A percentile compares a stretch with the other conserved stretches of the same genome.
phyloP scores from a whole-genome alignment of 805 yeast species.

The Candida hungchunana region DNA sequence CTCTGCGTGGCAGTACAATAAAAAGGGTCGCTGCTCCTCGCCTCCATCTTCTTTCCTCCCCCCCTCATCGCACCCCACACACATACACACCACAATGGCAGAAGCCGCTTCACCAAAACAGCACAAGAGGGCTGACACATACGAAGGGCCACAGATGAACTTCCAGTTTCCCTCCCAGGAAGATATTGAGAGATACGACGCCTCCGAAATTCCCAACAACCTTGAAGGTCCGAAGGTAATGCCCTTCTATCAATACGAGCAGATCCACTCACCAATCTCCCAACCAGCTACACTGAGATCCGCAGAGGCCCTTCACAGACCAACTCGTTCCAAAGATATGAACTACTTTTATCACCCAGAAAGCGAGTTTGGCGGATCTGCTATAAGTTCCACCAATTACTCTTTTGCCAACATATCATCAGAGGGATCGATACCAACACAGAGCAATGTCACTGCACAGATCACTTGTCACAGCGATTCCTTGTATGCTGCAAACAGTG shows the following conservation, averaged over 20 bases:
- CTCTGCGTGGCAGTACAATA: neutral
- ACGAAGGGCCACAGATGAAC: constrained; percentile 36
- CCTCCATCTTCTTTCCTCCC: constrained; percentile 21
- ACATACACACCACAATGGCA: constrained; percentile 1
- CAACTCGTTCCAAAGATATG: constrained; percentile 3
- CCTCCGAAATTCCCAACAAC: neutral
- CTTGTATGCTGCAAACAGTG: neutral
- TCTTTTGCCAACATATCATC: constrained; percentile 5
- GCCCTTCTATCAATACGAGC: constrained; percentile 18
- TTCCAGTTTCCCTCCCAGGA: constrained; percentile 36
- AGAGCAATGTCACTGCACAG: constrained; percentile 26
- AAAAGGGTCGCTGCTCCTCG: neutral
- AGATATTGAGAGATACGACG: constrained; percentile 7
- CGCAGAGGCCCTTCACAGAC: too few relatives aligned
- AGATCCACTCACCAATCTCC: constrained; percentile 2
- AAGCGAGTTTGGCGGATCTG: constrained; percentile 1
- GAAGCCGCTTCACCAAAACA: constrained; percentile 18
- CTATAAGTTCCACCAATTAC: constrained; percentile 1
- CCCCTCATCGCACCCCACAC: constrained; percentile 13
- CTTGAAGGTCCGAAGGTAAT: constrained; percentile 17
- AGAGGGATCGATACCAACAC: constrained; percentile 17
- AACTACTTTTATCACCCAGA: constrained; percentile 2
- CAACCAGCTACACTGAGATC: too few relatives aligned
- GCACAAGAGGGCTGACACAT: constrained; percentile 32
- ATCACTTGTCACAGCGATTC: constrained; percentile 19